A percentile compares a stretch with the other conserved stretches of the same genome.
These are phyloP conservation scores for Diaporthe sp. DNA, from an alignment of 2,329 filamentous ascomycete genomes.

Conservation along the genomic window DNA sequence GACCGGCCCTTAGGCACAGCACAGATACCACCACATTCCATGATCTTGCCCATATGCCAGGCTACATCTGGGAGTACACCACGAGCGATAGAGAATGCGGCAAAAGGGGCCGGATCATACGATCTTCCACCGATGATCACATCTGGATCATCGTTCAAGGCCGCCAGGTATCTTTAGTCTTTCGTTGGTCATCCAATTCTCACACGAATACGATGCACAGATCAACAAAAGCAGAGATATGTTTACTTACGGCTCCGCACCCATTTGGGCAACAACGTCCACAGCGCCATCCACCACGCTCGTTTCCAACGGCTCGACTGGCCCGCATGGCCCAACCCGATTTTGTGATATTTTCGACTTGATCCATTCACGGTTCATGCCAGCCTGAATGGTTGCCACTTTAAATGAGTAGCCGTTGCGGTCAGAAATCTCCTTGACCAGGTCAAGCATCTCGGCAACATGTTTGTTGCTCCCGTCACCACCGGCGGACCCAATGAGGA, in stretches of 20 bases:
- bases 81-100: neutral
- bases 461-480: conserved; percentile 56
- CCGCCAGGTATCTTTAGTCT: neutral
- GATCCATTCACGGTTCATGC: neutral
- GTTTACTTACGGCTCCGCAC: neutral
- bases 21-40: conserved; percentile 4
- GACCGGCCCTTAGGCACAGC: neutral
- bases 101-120: neutral
- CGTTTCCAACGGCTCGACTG: neutral
- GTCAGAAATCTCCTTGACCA: neutral
- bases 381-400: neutral
- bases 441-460: conserved; percentile 23
- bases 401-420: neutral
- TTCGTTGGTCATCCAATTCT: no score
- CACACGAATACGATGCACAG: no score
- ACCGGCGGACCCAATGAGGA: conserved; percentile 45
- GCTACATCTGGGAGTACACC: neutral
- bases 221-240: accelerated
- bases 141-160: neutral
- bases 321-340: neutral
- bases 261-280: conserved; percentile 9
- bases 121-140: neutral
- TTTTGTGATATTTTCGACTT: neutral
- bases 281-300: neutral
- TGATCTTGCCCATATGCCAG: conserved; percentile 12